Base-by-base conservation (phyloP, 331 rosid genomes). In the Malus hybrid region DNA sequence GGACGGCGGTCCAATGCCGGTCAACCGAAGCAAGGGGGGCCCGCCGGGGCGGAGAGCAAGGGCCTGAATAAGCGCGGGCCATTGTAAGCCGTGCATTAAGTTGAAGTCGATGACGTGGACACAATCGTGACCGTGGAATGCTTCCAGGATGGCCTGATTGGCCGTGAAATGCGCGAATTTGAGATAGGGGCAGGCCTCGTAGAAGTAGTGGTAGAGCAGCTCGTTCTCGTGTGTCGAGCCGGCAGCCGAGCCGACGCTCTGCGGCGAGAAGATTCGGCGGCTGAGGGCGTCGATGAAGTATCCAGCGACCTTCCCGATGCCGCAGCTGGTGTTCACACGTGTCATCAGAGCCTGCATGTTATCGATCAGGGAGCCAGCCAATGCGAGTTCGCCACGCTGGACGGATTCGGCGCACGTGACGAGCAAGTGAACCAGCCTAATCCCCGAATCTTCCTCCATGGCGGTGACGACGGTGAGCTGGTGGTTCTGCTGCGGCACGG, bases 101-200 rank as follows among this genome's bases (percentile, higher is more conserved):
- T 89, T 91, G 83, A 93, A 93, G 44, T 93, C 98, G 70, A 93
- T 83, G 81, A 93, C 97, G 86, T 93, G 98, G 84, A 93, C 96
- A 63, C 87, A 83, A 75, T 88, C 90, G 80, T 91, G 91, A 48
- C 97, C 97, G 62, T 88, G 86, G 77, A 91, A 89, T 0, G 98
- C 90, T 32, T 93, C 98, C 0, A 91, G 53, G 39, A 93, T 93
- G 3, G 98, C 98, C 57, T 93, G 97, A 66, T 93, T 93, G 0
- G 98, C 97, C 3, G 97, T 93, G 81, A 93, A 93, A 70, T 93
- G 98, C 2, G 97, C 98, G 84, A 93, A 93, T 77, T 93, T 93
- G 26, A 93, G 82, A 72, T 91, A 93, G 0, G 98, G 97, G 19
- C 91, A 91, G 5, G 96, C 96, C 60, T 93, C 97, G 86, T 93